Percentiles rank a stretch among this genome's conserved stretches.
phyloP scores from a whole-genome alignment of 345 rosid species.

The Aurinia saxatilis region DNA sequence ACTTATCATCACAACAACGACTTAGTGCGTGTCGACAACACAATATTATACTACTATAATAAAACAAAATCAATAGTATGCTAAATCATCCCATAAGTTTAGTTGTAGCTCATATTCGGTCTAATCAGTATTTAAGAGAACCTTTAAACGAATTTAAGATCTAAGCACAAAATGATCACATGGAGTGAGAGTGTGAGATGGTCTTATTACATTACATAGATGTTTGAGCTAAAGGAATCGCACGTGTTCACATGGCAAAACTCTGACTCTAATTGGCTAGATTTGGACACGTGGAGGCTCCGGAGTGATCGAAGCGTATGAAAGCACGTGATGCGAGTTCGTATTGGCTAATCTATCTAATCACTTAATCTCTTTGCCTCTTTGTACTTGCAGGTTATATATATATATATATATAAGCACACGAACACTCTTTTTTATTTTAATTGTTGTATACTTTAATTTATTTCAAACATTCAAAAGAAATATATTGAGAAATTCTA shows the following conservation, averaged over 20 bases:
- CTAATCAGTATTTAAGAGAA: not conserved
- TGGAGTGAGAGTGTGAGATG: conserved; percentile 22
- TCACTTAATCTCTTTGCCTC: conserved; percentile 1
- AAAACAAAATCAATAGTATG: not conserved
- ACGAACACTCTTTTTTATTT: conserved; percentile 22
- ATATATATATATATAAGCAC: conserved; percentile 14
- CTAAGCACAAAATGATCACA: conserved; percentile 17
- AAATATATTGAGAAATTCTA: not conserved
- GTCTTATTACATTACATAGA: not conserved
- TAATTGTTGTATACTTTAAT: not conserved
- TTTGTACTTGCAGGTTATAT: conserved; percentile 20
- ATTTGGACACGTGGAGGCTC: conserved; percentile 11
- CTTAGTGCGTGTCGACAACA: conserved; percentile 4
- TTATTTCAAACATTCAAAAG: not conserved
- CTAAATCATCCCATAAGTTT: not conserved
- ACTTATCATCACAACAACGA: conserved; percentile 17
- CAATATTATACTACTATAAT: not conserved
- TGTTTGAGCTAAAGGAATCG: conserved; percentile 21
- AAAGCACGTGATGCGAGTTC: conserved; percentile 31
- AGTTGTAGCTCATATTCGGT: not conserved
- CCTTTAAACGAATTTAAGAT: not conserved
- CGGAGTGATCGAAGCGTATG: conserved; percentile 21
- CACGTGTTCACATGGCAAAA: conserved; percentile 34
- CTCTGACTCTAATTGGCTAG: conserved; percentile 24
- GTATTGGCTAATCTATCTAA: conserved; percentile 20